These are phyloP conservation scores for Clonostachys rosea DNA, from an alignment of 2,329 filamentous ascomycete genomes.

Conservation along the genomic window DNA sequence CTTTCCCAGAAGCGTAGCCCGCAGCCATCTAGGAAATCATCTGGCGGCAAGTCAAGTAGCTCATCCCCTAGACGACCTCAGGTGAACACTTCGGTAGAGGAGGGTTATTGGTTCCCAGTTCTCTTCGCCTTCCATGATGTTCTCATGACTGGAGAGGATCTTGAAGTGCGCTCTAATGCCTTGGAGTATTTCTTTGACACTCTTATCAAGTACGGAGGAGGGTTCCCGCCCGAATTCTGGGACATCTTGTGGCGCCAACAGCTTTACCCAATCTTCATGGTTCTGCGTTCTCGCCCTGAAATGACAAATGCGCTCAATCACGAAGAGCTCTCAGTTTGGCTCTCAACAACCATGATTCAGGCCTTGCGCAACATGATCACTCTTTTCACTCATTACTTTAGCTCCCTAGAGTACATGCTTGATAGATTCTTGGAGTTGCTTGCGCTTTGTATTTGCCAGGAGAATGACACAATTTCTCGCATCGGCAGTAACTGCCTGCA, in stretches of 20 bases:
- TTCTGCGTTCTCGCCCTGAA: constrained; percentile 91
- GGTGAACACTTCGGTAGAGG: constrained; percentile 83
- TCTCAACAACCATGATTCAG: constrained; percentile 99
- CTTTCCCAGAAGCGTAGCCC: constrained; percentile 60
- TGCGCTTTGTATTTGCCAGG: constrained; percentile 94
- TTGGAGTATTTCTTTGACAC: constrained; percentile 97
- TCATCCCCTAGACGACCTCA: constrained; percentile 47
- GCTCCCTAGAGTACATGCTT: constrained; percentile 94
- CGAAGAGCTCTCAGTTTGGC: constrained; percentile 96
- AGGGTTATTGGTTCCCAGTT: constrained; percentile 98
- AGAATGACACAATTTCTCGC: constrained; percentile 96
- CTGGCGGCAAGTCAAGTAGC: constrained; percentile 5
- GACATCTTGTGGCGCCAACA: constrained; percentile 97
- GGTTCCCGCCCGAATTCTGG: constrained; percentile 94
- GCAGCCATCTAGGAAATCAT: constrained; percentile 1
- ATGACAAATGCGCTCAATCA: constrained; percentile 94
- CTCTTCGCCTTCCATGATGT: constrained; percentile 98
- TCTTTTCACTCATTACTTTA: constrained; percentile 97
- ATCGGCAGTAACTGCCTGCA: constrained; percentile 98
- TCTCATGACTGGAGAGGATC: constrained; percentile 96
- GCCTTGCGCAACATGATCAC: constrained; percentile 97
- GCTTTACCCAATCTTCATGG: constrained; percentile 97
- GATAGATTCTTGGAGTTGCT: constrained; percentile 94
- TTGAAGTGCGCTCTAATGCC: constrained; percentile 88
- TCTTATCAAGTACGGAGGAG: constrained; percentile 81